Evolutionary conservation across 2,329 filamentous ascomycete species (phyloP), one percentile per base, ranked within the genome.

Genomic region (Fusarium sp.): DNA sequence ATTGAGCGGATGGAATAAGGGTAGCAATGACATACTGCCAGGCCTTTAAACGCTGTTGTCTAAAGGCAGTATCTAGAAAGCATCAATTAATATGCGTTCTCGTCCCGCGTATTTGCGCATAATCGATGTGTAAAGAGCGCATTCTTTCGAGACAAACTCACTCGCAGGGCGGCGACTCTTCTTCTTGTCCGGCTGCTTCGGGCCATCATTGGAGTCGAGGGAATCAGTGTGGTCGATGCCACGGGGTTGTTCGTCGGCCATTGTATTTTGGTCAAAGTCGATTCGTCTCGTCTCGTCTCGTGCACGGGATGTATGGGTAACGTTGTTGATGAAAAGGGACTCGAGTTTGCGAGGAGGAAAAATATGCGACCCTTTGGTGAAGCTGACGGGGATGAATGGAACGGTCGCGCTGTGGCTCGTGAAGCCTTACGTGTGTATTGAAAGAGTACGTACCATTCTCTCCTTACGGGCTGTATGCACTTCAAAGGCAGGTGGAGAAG

Each of bases 11-110:
- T 24, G 58, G 34, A 58, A 58, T 61, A 55, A 53, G 25, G 29
- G 24, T 29, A 24, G 71, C 93, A 11, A 42, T 22, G 18, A 77
- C 94, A 82, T 86, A 97, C 92, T 99, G 96, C 96, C 96, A 99
- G 84, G 96, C 96, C 84, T 98, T 98, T 81, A 99, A 84, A 79
- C 96, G 91, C 83, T 99, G 96, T 80, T 99, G 96, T 76, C 96
- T 89, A 80, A 98, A 99, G 14, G 96, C 96, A 64, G 95, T 98
- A 84, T 98, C 94, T 97, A 77, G 66, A 40, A 60, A 53, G 22
- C 46, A 52, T 40, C 22, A 67, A 61, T 79, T 60, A 78, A 69
- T 49, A 54, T 51, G 40, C 20, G 22, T 61, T 29, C 40, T 54
- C 20, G 22, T 18, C 25, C n/a, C 18, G 11, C 25, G 43, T 32